Percentiles rank a stretch among this genome's conserved stretches.
These are phyloP conservation scores for Trichoderma sp. DNA, from an alignment of 2,329 filamentous ascomycete species.

Conservation along the genomic window DNA sequence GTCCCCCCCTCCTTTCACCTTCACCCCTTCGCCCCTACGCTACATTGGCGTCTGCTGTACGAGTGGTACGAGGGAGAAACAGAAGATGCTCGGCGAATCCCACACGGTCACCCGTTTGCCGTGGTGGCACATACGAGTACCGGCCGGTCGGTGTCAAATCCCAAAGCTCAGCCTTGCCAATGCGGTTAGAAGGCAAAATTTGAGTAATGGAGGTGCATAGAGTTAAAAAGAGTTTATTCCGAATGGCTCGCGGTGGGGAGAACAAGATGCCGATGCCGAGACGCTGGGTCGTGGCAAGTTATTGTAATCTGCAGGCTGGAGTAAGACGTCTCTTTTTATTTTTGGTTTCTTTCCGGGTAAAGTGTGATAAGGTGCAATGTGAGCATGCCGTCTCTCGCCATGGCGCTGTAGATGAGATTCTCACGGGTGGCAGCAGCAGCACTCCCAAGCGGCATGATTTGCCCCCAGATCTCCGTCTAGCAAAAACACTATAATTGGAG, in stretches of 20 bases:
- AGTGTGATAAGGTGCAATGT: background rate
- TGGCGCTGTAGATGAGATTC: background rate
- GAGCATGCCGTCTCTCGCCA: background rate
- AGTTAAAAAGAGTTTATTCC: conserved; percentile 8
- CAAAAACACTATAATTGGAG: background rate
- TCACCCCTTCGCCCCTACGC: too few species aligned
- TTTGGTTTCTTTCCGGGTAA: background rate
- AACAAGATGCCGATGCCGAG: background rate
- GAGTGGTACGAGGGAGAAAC: background rate
- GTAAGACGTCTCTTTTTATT: background rate
- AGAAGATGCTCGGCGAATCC: background rate
- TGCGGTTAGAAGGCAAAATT: background rate
- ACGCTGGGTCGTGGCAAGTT: background rate
- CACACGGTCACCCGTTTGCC: background rate
- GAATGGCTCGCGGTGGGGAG: background rate
- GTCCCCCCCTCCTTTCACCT: background rate
- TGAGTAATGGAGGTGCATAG: conserved; percentile 6
- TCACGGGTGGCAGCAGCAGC: background rate
- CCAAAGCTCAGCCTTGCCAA: background rate
- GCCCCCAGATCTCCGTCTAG: background rate
- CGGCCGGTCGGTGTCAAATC: background rate
- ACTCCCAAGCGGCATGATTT: background rate
- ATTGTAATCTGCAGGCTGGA: background rate
- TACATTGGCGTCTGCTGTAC: background rate
- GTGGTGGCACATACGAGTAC: background rate